These are phyloP conservation scores for Lipomyces anomalus DNA, from an alignment of 805 yeast genomes.

Conservation along the genomic window DNA sequence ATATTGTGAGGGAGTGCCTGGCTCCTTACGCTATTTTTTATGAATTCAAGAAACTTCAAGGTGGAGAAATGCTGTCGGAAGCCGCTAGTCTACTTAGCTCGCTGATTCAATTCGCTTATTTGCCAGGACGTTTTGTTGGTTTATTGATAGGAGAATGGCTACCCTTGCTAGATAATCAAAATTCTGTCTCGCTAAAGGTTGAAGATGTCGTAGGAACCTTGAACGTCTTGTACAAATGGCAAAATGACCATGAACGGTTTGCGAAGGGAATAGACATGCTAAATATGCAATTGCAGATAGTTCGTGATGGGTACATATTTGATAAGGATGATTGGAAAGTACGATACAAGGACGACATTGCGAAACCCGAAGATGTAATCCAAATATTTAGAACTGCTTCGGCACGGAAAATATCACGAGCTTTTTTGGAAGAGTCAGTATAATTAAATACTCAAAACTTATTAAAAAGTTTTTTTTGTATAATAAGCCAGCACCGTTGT, in stretches of 20 bases:
- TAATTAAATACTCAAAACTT: too few relatives aligned
- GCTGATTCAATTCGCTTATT: conserved; percentile 28
- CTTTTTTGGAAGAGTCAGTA: background rate
- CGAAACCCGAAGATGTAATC: background rate
- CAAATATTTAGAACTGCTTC: background rate
- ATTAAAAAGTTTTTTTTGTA: too few relatives aligned
- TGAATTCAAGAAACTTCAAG: conserved; percentile 12
- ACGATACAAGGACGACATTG: background rate
- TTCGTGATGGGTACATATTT: background rate
- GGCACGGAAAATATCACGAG: background rate
- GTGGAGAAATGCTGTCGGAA: conserved; percentile 7
- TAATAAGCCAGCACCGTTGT: too few relatives aligned
- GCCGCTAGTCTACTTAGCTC: conserved; percentile 26
- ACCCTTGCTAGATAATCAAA: conserved; percentile 7
- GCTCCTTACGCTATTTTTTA: conserved; percentile 33
- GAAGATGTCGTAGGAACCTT: conserved; percentile 20
- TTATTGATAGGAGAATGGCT: conserved; percentile 13
- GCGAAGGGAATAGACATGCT: conserved; percentile 11
- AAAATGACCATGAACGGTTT: conserved; percentile 10
- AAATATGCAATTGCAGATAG: too few relatives aligned
- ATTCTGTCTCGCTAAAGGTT: conserved; percentile 16
- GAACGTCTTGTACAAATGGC: conserved; percentile 26
- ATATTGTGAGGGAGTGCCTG: conserved; percentile 27
- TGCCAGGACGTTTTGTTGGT: conserved; percentile 23
- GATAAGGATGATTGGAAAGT: background rate